Conservation (phyloP, 306 rosid genomes). For the Potentilla sterilis region DNA sequence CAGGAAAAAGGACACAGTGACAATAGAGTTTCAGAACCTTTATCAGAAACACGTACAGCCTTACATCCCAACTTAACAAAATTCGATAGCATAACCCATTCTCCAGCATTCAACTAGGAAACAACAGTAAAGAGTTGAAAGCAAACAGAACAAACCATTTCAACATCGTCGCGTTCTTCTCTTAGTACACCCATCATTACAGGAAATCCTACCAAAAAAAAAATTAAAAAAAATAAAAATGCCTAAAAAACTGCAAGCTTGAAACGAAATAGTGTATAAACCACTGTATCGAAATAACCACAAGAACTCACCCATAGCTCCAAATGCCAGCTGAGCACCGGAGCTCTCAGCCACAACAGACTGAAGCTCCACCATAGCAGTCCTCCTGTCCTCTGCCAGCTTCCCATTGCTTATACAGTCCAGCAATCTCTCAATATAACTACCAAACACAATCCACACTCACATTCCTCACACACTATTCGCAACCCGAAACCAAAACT, state of each 20-base stretch:
- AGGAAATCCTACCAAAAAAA: constrained; percentile 66
- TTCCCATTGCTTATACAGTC: constrained; percentile 92
- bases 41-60: not conserved
- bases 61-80: not conserved
- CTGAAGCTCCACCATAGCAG: constrained; percentile 86
- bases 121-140: constrained; percentile 2
- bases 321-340: constrained; percentile 80
- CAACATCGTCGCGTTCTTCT: constrained; percentile 91
- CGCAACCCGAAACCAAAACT: not conserved
- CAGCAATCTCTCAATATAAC: constrained; percentile 86
- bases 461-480: constrained; percentile 1
- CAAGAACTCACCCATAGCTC: constrained; percentile 75
- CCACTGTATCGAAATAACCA: constrained; percentile 4
- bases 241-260: constrained; percentile 5
- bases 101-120: not conserved
- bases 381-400: constrained; percentile 79
- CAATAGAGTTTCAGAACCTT: not conserved
- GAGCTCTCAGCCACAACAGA: constrained; percentile 76
- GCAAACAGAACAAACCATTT: constrained; percentile 60
- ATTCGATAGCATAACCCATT: not conserved
- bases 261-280: not conserved
- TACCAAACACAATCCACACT: constrained; percentile 14
- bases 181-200: constrained; percentile 65
- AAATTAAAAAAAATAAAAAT: constrained; percentile 13
- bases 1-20: not conserved